Conservation (phyloP, 139 green algal genomes). For the Tetradesmus obliquus region DNA sequence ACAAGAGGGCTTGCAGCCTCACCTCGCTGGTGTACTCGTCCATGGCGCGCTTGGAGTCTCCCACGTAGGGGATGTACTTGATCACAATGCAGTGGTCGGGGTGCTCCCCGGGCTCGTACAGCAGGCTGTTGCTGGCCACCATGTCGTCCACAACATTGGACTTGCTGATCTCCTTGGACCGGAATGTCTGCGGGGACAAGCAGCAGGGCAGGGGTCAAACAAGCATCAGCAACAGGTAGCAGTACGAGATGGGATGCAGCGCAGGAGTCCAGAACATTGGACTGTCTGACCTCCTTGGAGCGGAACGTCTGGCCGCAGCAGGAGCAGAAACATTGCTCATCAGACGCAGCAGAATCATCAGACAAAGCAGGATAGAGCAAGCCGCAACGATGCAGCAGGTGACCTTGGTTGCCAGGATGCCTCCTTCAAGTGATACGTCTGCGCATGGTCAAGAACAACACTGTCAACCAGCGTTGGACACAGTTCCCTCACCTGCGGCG, state of each 20-base stretch:
- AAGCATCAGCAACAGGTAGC: constrained; percentile 31
- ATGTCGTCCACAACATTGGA: constrained; percentile 99
- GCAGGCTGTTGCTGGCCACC: constrained; percentile 93
- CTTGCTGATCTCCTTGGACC: constrained; percentile 97
- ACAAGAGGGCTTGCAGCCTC: too few species aligned
- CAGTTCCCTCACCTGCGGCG: constrained; percentile 69
- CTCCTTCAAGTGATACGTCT: too few species aligned
- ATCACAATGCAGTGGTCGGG: constrained; percentile 99
- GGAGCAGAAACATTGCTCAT: too few species aligned
- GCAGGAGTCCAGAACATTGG: constrained; percentile 93
- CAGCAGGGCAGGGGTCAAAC: not conserved
- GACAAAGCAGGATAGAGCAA: too few species aligned
- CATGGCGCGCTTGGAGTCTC: constrained; percentile 98
- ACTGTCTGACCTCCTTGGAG: constrained; percentile 97
- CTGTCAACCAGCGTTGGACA: too few species aligned
- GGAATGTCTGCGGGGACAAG: constrained; percentile 69
- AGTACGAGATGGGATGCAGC: too few species aligned
- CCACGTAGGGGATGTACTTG: constrained; percentile 99
- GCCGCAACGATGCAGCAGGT: too few species aligned
- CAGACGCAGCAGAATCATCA: too few species aligned
- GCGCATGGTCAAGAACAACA: too few species aligned
- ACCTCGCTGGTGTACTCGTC: constrained; percentile 98
- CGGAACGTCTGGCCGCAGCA: constrained; percentile 73
- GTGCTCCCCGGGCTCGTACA: constrained; percentile 96
- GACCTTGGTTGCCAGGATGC: too few species aligned